Percentiles rank a stretch among this genome's conserved stretches.
Conservation (phyloP, 2,329 filamentous ascomycete genomes). For the Coniochaeta prunicola region DNA sequence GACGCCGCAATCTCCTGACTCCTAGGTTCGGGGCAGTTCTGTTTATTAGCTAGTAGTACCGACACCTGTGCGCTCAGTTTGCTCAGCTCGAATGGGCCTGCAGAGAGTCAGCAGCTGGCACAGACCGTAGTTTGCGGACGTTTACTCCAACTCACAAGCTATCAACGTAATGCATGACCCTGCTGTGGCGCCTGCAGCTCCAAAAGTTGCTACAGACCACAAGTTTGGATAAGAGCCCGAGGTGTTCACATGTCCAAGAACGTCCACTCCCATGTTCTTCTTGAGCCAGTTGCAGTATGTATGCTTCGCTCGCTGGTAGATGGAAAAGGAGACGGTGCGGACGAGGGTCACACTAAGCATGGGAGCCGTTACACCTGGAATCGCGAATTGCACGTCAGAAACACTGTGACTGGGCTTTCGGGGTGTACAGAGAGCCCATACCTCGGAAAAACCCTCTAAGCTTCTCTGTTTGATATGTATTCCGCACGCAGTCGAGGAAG, state of each 20-base stretch:
- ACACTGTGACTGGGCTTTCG: neutral
- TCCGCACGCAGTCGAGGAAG: conserved; percentile 65
- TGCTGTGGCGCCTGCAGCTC: conserved; percentile 68
- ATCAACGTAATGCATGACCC: conserved; percentile 74
- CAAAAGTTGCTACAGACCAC: conserved; percentile 69
- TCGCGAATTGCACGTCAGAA: neutral
- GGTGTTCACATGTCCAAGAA: conserved; percentile 64
- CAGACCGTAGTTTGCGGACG: no score
- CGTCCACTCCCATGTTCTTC: conserved; percentile 59
- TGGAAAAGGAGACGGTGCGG: conserved; percentile 31
- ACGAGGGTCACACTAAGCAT: conserved; percentile 46
- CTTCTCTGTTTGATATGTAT: conserved; percentile 70
- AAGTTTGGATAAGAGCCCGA: conserved; percentile 64
- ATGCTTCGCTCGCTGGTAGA: conserved; percentile 71
- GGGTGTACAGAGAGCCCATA: conserved; percentile 26
- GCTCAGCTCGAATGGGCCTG: conserved; percentile 79
- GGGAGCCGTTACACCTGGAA: conserved; percentile 66
- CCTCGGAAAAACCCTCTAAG: conserved; percentile 74
- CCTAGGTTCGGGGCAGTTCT: conserved; percentile 35
- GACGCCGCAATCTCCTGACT: conserved; percentile 56
- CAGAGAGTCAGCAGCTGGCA: neutral
- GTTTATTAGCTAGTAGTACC: conserved; percentile 61
- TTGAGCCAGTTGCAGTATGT: conserved; percentile 64
- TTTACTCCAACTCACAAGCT: conserved; percentile 50
- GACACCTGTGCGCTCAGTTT: conserved; percentile 84